phyloP scores from a whole-genome alignment of 1,284 basidiomycete genomes.

The Sanghuangporus baumii region DNA sequence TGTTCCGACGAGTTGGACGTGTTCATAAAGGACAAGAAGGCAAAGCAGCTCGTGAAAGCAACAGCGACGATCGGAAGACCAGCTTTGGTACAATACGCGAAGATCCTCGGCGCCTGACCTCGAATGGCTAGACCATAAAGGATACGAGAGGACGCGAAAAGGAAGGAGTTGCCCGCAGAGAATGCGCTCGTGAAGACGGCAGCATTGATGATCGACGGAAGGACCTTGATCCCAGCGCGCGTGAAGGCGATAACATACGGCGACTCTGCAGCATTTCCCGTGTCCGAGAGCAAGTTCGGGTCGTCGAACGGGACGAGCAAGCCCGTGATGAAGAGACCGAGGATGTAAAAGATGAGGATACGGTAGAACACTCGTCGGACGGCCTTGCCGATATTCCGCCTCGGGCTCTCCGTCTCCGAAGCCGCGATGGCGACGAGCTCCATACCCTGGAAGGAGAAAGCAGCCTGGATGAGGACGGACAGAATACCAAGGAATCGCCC shows the following conservation, averaged over 20 bases:
- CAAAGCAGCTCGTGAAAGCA: conserved; percentile 31
- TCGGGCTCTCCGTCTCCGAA: conserved; percentile 69
- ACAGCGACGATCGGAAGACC: conserved; percentile 64
- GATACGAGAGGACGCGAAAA: conserved; percentile 79
- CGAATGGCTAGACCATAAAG: conserved; percentile 78
- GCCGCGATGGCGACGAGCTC: conserved; percentile 79
- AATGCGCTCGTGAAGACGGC: conserved; percentile 69
- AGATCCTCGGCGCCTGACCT: conserved; percentile 62
- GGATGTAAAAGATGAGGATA: conserved; percentile 68
- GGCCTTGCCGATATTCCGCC: conserved; percentile 74
- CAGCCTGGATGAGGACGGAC: conserved; percentile 67
- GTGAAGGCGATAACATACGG: conserved; percentile 82
- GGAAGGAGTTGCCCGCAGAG: conserved; percentile 76
- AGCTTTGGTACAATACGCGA: conserved; percentile 62
- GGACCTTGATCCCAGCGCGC: conserved; percentile 67
- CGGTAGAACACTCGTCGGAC: conserved; percentile 79
- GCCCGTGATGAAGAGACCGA: conserved; percentile 70
- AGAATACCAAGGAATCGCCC: conserved; percentile 69
- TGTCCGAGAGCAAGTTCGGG: conserved; percentile 43
- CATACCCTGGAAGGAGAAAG: conserved; percentile 80
- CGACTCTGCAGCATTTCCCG: conserved; percentile 59
- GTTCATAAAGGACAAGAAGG: conserved; percentile 49
- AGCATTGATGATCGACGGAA: conserved; percentile 69
- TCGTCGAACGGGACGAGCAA: conserved; percentile 77
- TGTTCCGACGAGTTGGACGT: conserved; percentile 28